Evolutionary conservation across 2,329 filamentous ascomycete species (phyloP).

Genomic region (Daldinia sp.): DNA sequence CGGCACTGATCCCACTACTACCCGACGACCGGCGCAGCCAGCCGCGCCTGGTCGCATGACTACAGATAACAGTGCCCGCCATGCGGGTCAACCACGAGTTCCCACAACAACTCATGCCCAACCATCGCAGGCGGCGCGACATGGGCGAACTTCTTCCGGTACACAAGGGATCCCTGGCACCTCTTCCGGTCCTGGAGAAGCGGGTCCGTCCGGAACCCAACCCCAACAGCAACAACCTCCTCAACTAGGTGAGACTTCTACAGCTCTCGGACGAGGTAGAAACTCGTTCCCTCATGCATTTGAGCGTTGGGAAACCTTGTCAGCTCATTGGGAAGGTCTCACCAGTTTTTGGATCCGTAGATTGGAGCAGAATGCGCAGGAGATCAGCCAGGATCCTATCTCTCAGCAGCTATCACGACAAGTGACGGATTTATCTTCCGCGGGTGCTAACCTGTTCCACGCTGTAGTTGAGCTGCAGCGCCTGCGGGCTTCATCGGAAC

Average conservation of each 20-base stretch:
- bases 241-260: slow-evolving; percentile 52
- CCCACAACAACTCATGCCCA: slow-evolving; percentile 42
- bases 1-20: slow-evolving; percentile 39
- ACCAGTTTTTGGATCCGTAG: slow-evolving; percentile 97
- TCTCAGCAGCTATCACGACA: slow-evolving; percentile 91
- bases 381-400: slow-evolving; percentile 83
- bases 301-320: slow-evolving; percentile 96
- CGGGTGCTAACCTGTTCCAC: slow-evolving; percentile 96
- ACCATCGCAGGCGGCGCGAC: slow-evolving; percentile 44
- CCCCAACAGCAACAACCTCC: slow-evolving; percentile 36
- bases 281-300: slow-evolving; percentile 95
- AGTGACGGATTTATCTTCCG: slow-evolving; percentile 96
- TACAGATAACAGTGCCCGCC: slow-evolving; percentile 40
- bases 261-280: slow-evolving; percentile 55
- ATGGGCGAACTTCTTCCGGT: slow-evolving; percentile 42
- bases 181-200: slow-evolving; percentile 43
- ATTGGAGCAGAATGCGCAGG: slow-evolving; percentile 89
- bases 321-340: slow-evolving; percentile 97
- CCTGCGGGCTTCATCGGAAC: slow-evolving; percentile 91
- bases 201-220: slow-evolving; percentile 52
- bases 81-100: slow-evolving; percentile 36
- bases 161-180: slow-evolving; percentile 39
- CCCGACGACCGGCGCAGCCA: slow-evolving; percentile 42
- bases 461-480: slow-evolving; percentile 96
- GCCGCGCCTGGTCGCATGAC: slow-evolving; percentile 42